A percentile compares a stretch with the other conserved stretches of the same genome.
phyloP scores from a whole-genome alignment of 257 asterid genomes.

The Scutellaria galericulata region DNA sequence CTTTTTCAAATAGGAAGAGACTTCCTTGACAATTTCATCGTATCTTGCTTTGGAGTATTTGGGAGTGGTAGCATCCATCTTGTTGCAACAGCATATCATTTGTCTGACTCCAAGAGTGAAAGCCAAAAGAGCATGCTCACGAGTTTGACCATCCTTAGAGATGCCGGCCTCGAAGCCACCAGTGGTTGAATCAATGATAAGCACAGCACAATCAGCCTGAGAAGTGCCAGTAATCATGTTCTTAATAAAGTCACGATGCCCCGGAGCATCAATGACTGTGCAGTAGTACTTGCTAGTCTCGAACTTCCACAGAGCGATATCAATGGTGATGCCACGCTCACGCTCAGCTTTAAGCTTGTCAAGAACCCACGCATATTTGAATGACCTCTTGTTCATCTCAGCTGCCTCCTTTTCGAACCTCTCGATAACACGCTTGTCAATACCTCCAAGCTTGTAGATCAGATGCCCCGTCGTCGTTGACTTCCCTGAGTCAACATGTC shows the following conservation, averaged over 20 bases:
- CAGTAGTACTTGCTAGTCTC: slow-evolving; percentile 92
- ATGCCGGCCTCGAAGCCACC: slow-evolving; percentile 92
- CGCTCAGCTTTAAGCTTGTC: slow-evolving; percentile 94
- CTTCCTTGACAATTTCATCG: slow-evolving; percentile 55
- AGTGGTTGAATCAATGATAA: slow-evolving; percentile 81
- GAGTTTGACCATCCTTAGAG: slow-evolving; percentile 89
- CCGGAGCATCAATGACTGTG: slow-evolving; percentile 90
- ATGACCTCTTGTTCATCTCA: no score
- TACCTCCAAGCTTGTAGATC: slow-evolving; percentile 62
- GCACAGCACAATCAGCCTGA: slow-evolving; percentile 87
- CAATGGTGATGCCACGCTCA: slow-evolving; percentile 87
- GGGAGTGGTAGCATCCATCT: slow-evolving; percentile 62
- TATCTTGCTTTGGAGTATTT: slow-evolving; percentile 53
- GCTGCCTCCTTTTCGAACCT: slow-evolving; percentile 60
- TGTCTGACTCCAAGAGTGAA: slow-evolving; percentile 84
- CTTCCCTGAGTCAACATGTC: slow-evolving; percentile 62
- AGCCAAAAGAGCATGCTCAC: slow-evolving; percentile 83
- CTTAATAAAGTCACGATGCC: slow-evolving; percentile 67
- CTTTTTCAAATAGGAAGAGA: slow-evolving; percentile 52
- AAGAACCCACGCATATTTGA: slow-evolving; percentile 66
- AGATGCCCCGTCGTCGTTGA: slow-evolving; percentile 60
- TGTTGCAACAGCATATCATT: slow-evolving; percentile 81
- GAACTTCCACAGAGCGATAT: slow-evolving; percentile 85
- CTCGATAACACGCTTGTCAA: slow-evolving; percentile 67
- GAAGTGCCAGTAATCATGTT: slow-evolving; percentile 81